phyloP scores from a whole-genome alignment of 78 protist genomes.

The Speleostelium caveatum region DNA sequence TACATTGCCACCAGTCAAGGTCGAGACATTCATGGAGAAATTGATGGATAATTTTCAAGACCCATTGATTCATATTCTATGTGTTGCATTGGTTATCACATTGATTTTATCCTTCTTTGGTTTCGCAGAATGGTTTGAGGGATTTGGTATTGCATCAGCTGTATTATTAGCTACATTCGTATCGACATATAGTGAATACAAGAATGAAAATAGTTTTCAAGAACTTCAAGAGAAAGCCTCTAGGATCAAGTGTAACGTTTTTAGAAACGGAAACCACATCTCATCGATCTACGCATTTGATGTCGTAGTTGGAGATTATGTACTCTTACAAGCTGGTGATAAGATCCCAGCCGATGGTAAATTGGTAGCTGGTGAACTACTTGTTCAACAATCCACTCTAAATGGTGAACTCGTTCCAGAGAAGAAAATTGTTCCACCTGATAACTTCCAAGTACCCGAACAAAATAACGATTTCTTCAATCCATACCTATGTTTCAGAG shows the following conservation, averaged over 20 bases:
- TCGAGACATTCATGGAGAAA: conserved; percentile 75
- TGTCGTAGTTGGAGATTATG: conserved; percentile 88
- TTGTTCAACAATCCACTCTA: conserved; percentile 73
- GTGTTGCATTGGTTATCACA: conserved; percentile 82
- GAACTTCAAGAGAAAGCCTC: conserved; percentile 85
- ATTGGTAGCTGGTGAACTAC: conserved; percentile 78
- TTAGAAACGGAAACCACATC: conserved; percentile 70
- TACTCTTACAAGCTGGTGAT: conserved; percentile 84
- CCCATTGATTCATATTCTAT: conserved; percentile 82
- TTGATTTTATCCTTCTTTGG: conserved; percentile 71
- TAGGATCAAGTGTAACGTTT: conserved; percentile 65
- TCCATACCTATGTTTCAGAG: conserved; percentile 76
- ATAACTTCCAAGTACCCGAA: conserved; percentile 15
- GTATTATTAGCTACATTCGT: conserved; percentile 86
- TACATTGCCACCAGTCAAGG: conserved; percentile 83
- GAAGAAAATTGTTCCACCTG: conserved; percentile 71
- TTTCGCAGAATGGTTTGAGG: conserved; percentile 86
- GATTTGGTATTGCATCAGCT: conserved; percentile 85
- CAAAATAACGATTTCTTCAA: conserved; percentile 64
- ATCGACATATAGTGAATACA: conserved; percentile 81
- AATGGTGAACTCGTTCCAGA: conserved; percentile 82
- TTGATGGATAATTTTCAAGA: conserved; percentile 82
- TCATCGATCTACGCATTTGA: conserved; percentile 63
- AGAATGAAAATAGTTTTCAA: conserved; percentile 79
- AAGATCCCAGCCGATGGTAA: conserved; percentile 89